phyloP scores from a whole-genome alignment of 805 yeast species.

The Yamadazyma sp. region DNA sequence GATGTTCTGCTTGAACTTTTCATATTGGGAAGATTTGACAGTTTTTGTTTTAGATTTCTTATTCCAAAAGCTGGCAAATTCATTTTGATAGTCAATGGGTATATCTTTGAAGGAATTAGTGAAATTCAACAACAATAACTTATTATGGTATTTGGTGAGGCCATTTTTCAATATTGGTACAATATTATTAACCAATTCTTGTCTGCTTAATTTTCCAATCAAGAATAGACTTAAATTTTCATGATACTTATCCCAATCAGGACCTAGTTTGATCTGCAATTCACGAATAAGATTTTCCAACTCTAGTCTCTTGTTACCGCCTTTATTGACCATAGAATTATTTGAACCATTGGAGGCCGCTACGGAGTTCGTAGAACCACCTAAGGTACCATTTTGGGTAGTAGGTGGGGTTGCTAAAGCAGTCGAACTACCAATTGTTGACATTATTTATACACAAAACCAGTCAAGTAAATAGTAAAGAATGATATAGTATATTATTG shows the following conservation, averaged over 20 bases:
- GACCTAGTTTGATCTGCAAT: slow-evolving; percentile 70
- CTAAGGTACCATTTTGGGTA: slow-evolving; percentile 3
- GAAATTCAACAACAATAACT: slow-evolving; percentile 71
- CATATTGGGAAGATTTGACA: slow-evolving; percentile 68
- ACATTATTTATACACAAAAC: too few relatives aligned
- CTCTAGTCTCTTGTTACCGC: slow-evolving; percentile 25
- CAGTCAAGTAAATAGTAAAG: too few relatives aligned
- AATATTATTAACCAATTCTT: slow-evolving; percentile 63
- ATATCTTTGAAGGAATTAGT: slow-evolving; percentile 81
- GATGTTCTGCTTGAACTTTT: slow-evolving; percentile 77
- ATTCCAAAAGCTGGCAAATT: slow-evolving; percentile 43
- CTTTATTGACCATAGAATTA: not conserved
- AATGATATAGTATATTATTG: too few relatives aligned
- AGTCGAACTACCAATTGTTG: slow-evolving; percentile 2
- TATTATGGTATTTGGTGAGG: slow-evolving; percentile 71
- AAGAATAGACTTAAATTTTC: slow-evolving; percentile 72
- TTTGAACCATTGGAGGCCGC: not conserved
- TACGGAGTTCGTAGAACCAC: not conserved
- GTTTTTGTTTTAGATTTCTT: slow-evolving; percentile 46
- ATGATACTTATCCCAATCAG: slow-evolving; percentile 84
- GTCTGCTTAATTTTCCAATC: slow-evolving; percentile 73
- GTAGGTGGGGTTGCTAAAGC: slow-evolving; percentile 2
- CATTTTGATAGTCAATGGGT: slow-evolving; percentile 53
- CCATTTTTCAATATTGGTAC: slow-evolving; percentile 48
- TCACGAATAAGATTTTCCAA: slow-evolving; percentile 57